Base-by-base conservation (phyloP, 805 yeast genomes). In the Wickerhamomyces bisporus region DNA sequence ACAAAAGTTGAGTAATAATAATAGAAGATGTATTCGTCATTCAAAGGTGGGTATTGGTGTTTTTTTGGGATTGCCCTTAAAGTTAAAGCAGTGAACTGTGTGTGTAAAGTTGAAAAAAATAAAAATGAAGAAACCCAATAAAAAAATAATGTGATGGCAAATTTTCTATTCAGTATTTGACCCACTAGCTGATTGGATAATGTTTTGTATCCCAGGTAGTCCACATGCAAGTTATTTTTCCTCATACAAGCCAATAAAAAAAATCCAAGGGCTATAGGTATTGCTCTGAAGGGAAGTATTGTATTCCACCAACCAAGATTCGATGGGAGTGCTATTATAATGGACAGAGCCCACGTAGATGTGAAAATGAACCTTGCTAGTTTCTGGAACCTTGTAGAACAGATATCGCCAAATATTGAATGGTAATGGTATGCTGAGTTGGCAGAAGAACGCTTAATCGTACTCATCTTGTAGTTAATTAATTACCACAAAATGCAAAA, bases 1-100 rank as follows among this genome's bases (percentile, higher is more conserved):
- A 69, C 49, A 19, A 65, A 54, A 1, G 61, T 10, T 19, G 72
- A 61, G 31, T 62, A 66, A 49, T 65, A 75, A 72, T 77, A 73
- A 47, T 59, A 73, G 49, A 63, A 76, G 4, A 77, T 66, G 62
- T 59, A 66, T 31, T 64, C 53, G 45, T 68, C 73, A 43, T 66
- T 68, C 32, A 67, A 37, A 30, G 63, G 63, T 4, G 73, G 69
- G 36, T 60, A 66, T 30, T 66, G 62, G 10, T 69, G 66, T 39
- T 54, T 62, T 21, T 63, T 58, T 6, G 70, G 61, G 4, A 64
- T 50, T 9, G 58, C 53, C 19, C 27, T 42, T 46, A 55, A 33
- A 38, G 50, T 39, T 36, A 52, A 23, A n/a, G 42, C 32, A 8
- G 39, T 39, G 28, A 56, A 47, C 31, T 43, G 55, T 35, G 32